A percentile compares a stretch with the other conserved stretches of the same genome.
phyloP scores from a whole-genome alignment of 108 stramenopile genomes.

The Fragilaria crotonensis region DNA sequence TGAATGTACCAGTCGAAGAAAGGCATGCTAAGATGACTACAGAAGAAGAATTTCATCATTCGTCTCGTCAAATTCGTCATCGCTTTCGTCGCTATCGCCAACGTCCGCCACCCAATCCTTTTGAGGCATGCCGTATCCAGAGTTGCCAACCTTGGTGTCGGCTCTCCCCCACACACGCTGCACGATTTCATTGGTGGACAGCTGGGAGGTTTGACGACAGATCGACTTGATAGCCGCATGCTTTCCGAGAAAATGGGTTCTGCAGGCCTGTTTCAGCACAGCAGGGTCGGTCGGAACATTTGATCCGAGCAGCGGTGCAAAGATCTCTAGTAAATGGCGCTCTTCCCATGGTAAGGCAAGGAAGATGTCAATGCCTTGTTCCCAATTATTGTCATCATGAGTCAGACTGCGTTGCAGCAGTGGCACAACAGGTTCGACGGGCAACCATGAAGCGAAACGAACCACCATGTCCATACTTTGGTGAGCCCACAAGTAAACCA shows the following conservation, averaged over 20 bases:
- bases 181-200: no score
- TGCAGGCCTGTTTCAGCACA: background rate
- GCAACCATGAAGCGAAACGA: background rate
- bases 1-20: background rate
- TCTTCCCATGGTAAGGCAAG: background rate
- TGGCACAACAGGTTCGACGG: background rate
- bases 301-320: background rate
- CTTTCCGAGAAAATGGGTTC: no score
- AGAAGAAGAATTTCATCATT: background rate
- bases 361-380: background rate
- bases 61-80: background rate
- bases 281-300: background rate
- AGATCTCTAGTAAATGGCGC: background rate
- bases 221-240: no score
- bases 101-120: background rate
- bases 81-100: background rate
- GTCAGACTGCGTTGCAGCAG: background rate
- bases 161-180: no score
- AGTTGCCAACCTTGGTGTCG: no score
- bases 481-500: background rate
- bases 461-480: background rate
- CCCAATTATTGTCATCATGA: background rate
- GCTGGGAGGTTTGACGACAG: no score
- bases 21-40: background rate
- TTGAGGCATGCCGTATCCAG: no score